Conservation (phyloP, 805 yeast genomes). For the Trichomonascus vanleenenianus region DNA sequence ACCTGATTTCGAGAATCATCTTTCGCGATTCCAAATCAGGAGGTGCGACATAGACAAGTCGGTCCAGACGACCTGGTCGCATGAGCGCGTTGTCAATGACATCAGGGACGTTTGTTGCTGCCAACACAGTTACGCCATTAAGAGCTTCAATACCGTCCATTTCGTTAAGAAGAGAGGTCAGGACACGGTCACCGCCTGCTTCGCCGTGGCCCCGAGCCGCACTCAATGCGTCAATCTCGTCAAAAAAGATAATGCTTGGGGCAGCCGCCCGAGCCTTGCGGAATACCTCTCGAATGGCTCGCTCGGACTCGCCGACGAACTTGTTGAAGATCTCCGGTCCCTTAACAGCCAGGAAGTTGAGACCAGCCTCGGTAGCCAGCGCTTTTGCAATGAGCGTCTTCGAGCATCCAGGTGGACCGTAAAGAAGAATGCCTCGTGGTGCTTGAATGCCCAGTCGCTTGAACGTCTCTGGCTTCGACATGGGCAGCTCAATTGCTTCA, state of each 20-base stretch:
- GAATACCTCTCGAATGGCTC: conserved; percentile 88
- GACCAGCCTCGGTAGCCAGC: conserved; percentile 88
- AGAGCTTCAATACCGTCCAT: conserved; percentile 96
- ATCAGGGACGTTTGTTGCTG: conserved; percentile 95
- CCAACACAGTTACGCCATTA: conserved; percentile 87
- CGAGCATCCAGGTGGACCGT: conserved; percentile 99
- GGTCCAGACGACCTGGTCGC: conserved; percentile 92
- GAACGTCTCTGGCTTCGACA: conserved; percentile 75
- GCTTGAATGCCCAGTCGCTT: conserved; percentile 71
- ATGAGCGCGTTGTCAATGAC: conserved; percentile 86
- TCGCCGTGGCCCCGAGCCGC: conserved; percentile 57
- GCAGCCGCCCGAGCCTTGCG: conserved; percentile 91
- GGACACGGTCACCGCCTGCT: conserved; percentile 65
- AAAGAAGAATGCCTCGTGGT: conserved; percentile 86
- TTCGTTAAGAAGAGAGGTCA: conserved; percentile 87
- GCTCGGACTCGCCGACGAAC: conserved; percentile 92
- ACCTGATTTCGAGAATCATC: conserved; percentile 67
- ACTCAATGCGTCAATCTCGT: conserved; percentile 92
- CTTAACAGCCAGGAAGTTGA: conserved; percentile 88
- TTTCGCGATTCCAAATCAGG: conserved; percentile 77
- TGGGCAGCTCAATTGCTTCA: conserved; percentile 89
- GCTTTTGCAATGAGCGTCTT: conserved; percentile 94
- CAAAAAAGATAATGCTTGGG: conserved; percentile 90
- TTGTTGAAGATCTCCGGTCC: conserved; percentile 96
- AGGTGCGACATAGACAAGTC: conserved; percentile 88